These are phyloP conservation scores for Nicotiana knightiana DNA, from an alignment of 257 asterid species.

Conservation along the genomic window DNA sequence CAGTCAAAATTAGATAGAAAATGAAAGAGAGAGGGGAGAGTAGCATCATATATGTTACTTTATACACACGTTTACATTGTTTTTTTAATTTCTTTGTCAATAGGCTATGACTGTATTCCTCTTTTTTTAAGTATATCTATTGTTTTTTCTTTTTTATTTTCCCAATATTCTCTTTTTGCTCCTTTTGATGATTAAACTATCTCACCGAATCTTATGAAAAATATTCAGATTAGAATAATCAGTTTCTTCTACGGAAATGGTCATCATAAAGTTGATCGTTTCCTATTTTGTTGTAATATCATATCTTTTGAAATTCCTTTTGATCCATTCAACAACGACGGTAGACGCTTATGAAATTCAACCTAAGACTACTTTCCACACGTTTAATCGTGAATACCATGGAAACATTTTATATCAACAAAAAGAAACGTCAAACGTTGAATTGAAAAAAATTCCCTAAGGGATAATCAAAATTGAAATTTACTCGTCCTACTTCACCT, in stretches of 20 bases:
- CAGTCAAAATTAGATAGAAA: too few relatives aligned
- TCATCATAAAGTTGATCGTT: neutral
- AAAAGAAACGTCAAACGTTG: neutral
- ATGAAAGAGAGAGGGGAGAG: too few relatives aligned
- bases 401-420: neutral
- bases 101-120: neutral
- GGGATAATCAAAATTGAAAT: neutral
- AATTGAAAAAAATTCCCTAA: neutral
- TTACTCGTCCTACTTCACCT: neutral
- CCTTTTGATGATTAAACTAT: neutral
- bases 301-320: neutral
- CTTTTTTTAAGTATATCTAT: neutral
- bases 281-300: neutral
- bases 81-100: too few relatives aligned
- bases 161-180: neutral
- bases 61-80: too few relatives aligned
- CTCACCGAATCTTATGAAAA: neutral
- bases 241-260: neutral
- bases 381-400: neutral
- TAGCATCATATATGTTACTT: too few relatives aligned
- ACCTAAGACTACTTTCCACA: neutral
- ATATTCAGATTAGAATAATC: neutral
- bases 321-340: neutral
- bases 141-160: neutral
- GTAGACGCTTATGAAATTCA: neutral